A percentile compares a stretch with the other conserved stretches of the same genome.
These are phyloP conservation scores for Microdochium nivale DNA, from an alignment of 2,329 filamentous ascomycete species.

Conservation along the genomic window DNA sequence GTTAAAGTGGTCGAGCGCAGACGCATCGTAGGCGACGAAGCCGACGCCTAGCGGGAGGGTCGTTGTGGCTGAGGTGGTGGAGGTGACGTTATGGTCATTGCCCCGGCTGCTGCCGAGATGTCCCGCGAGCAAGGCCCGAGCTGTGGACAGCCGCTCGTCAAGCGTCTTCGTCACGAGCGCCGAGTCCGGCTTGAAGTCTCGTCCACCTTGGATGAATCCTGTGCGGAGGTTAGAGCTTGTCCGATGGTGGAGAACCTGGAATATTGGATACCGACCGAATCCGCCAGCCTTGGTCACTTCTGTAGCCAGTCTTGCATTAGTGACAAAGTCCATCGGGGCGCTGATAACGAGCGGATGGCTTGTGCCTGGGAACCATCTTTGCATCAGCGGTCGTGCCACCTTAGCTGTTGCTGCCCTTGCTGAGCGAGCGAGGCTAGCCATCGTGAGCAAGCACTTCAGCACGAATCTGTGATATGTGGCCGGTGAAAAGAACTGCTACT, in stretches of 20 bases:
- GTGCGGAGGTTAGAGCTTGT: neutral
- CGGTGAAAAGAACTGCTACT: no score
- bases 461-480: no score
- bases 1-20: constrained; percentile 25
- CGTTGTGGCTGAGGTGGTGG: constrained; percentile 7
- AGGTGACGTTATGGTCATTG: no score
- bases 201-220: constrained; percentile 24
- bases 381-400: neutral
- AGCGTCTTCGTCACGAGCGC: constrained; percentile 15
- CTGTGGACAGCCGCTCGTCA: constrained; percentile 20
- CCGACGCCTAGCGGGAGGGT: constrained; percentile 48
- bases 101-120: constrained; percentile 10
- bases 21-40: constrained; percentile 47
- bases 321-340: constrained; percentile 30
- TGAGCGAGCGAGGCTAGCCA: no score
- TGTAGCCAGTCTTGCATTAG: constrained; percentile 26
- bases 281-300: constrained; percentile 31
- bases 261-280: constrained; percentile 20
- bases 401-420: neutral
- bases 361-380: neutral
- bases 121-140: constrained; percentile 5
- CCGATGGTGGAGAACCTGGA: neutral
- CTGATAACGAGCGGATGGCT: constrained; percentile 25
- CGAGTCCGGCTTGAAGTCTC: constrained; percentile 20
- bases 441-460: no score